These are phyloP conservation scores for Nakaseomyces sp. DNA, from an alignment of 1,139 yeast genomes.

Conservation along the genomic window DNA sequence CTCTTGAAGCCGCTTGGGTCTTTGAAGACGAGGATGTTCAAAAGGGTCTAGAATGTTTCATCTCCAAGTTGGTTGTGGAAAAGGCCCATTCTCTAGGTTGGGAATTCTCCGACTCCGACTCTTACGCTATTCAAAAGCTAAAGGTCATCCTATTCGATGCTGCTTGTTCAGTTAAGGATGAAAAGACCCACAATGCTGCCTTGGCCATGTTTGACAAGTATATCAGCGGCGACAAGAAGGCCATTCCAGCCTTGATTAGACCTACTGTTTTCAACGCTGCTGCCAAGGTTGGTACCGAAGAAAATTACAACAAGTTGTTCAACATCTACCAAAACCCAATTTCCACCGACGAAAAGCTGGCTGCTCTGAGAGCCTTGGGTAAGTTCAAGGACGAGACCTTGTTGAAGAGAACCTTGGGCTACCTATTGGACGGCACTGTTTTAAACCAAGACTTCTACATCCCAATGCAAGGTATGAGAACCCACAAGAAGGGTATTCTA, in stretches of 20 bases:
- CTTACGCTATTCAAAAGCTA: conserved; percentile 66
- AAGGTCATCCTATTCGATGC: conserved; percentile 63
- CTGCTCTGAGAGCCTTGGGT: conserved; percentile 73
- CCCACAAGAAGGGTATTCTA: conserved; percentile 51
- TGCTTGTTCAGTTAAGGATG: conserved; percentile 56
- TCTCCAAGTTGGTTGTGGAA: conserved; percentile 48
- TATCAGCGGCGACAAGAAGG: conserved; percentile 51
- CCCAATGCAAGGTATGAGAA: conserved; percentile 64
- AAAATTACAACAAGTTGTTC: conserved; percentile 55
- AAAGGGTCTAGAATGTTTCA: conserved; percentile 52
- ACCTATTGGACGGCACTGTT: conserved; percentile 57
- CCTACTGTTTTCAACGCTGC: conserved; percentile 58
- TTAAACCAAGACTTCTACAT: conserved; percentile 78
- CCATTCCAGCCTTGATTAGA: conserved; percentile 77
- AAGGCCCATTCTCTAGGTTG: conserved; percentile 61
- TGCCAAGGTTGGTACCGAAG: conserved; percentile 57
- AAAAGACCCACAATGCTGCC: conserved; percentile 46
- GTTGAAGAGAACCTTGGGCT: conserved; percentile 50
- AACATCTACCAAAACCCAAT: conserved; percentile 57
- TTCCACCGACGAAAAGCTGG: conserved; percentile 64
- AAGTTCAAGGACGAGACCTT: conserved; percentile 51
- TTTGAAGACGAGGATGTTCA: conserved; percentile 53
- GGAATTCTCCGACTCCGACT: conserved; percentile 52
- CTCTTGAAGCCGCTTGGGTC: conserved; percentile 57
- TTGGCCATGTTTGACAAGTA: conserved; percentile 50